A percentile compares a stretch with the other conserved stretches of the same genome.
These are phyloP conservation scores for Leishmania mexicana DNA, from an alignment of 208 protist species.

Conservation along the genomic window DNA sequence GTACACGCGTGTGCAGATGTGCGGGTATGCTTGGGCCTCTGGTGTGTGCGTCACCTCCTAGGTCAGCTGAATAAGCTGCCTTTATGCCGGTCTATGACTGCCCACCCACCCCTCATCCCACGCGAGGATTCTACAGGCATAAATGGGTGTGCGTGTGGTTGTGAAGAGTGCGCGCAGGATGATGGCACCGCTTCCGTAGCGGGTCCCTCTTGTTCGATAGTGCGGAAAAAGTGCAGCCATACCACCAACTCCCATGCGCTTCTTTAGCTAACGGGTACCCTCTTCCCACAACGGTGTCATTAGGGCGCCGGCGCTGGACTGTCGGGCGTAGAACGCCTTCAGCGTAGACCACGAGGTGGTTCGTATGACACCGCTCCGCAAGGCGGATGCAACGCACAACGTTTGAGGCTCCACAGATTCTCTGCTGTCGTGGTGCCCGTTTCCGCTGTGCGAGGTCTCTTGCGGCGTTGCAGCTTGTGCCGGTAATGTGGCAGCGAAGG, in stretches of 20 bases:
- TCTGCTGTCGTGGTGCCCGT: not conserved
- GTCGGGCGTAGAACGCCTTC: slow-evolving; percentile 19
- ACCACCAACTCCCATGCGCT: not conserved
- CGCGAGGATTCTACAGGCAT: not conserved
- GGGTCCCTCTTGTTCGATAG: not conserved
- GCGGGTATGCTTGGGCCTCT: not conserved
- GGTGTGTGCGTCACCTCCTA: not conserved
- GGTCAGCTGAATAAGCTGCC: not conserved
- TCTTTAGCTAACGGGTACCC: not conserved
- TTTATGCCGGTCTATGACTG: not conserved
- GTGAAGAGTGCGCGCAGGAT: not conserved
- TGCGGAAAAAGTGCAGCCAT: not conserved
- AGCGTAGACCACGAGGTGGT: slow-evolving; percentile 20
- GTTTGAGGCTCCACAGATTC: not conserved
- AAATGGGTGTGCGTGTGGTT: not conserved
- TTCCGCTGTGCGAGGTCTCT: not conserved
- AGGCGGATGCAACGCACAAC: slow-evolving; percentile 1
- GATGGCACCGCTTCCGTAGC: not conserved
- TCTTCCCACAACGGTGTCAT: slow-evolving; percentile 12
- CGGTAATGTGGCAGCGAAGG: not conserved
- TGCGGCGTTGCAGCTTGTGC: not conserved
- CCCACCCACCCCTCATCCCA: not conserved
- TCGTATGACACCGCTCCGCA: slow-evolving; percentile 7
- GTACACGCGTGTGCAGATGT: not conserved
- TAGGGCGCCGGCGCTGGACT: slow-evolving; percentile 1